Evolutionary conservation across 495 filamentous ascomycete species (phyloP).

Genomic region (Penicillium fimorum): DNA sequence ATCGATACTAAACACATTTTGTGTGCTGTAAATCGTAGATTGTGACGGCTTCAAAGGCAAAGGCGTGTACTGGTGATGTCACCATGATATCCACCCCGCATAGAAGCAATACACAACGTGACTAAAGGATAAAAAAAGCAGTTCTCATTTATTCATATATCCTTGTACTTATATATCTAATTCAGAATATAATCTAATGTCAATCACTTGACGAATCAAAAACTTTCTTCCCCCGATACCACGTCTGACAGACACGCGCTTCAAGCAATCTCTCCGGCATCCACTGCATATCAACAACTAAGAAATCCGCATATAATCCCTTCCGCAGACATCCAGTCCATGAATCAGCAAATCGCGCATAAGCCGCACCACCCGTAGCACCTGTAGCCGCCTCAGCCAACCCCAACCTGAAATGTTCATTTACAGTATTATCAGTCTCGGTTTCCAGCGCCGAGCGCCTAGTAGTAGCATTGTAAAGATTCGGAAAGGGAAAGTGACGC

Average conservation of each 20-base stretch:
- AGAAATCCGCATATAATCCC: slow-evolving; percentile 56
- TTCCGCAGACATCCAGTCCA: slow-evolving; percentile 50
- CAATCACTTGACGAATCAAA: slow-evolving; percentile 16
- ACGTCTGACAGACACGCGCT: slow-evolving; percentile 54
- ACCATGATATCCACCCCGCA: slow-evolving; percentile 19
- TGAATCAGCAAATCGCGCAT: slow-evolving; percentile 56
- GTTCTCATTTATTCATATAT: no score
- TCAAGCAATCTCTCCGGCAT: slow-evolving; percentile 49
- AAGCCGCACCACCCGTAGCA: slow-evolving; percentile 56
- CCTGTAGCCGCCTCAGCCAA: slow-evolving; percentile 53
- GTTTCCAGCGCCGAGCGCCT: slow-evolving; percentile 53
- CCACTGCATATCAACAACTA: slow-evolving; percentile 59
- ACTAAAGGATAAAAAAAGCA: not conserved
- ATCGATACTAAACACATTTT: not conserved
- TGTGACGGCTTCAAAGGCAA: not conserved
- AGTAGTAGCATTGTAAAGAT: slow-evolving; percentile 59
- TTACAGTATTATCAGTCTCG: slow-evolving; percentile 45
- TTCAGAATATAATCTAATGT: not conserved
- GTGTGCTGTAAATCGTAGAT: not conserved
- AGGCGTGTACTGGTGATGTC: slow-evolving; percentile 20
- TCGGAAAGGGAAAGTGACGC: slow-evolving; percentile 51
- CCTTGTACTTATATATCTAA: not conserved
- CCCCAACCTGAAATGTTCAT: slow-evolving; percentile 52
- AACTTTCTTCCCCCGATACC: slow-evolving; percentile 50
- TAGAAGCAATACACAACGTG: not conserved